Percentiles rank a stretch among this genome's conserved stretches.
These are phyloP conservation scores for Fraxinus ornus DNA, from an alignment of 305 asterid species.

Conservation along the genomic window DNA sequence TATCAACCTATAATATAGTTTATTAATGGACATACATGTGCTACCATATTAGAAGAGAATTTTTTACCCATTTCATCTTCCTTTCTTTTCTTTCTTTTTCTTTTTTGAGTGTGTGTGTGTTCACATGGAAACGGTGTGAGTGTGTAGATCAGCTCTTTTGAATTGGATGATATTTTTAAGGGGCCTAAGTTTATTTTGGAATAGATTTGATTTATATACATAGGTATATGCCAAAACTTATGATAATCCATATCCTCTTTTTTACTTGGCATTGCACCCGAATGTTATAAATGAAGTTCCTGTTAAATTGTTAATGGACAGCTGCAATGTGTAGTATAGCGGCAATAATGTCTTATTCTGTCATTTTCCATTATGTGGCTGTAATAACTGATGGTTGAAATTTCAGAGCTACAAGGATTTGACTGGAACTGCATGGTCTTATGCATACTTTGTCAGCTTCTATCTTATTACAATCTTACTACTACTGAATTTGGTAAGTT, in stretches of 20 bases:
- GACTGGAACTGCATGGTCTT: conserved; percentile 79
- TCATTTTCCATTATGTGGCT: conserved; percentile 1
- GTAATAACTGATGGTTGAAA: conserved; percentile 21
- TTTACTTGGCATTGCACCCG: background rate
- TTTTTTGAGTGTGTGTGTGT: background rate
- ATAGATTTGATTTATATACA: background rate
- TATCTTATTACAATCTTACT: conserved; percentile 77
- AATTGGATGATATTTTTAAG: background rate
- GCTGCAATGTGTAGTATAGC: background rate
- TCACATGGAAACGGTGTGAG: background rate
- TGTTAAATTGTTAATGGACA: background rate
- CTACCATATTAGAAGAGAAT: background rate
- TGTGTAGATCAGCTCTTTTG: conserved; percentile 1
- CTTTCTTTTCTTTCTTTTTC: background rate
- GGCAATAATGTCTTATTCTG: background rate
- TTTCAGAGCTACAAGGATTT: conserved; percentile 87
- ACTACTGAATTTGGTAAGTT: conserved; percentile 85
- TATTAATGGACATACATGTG: background rate
- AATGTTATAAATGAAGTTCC: background rate
- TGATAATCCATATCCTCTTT: background rate
- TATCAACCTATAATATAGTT: background rate
- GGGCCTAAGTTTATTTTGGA: background rate
- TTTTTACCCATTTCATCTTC: background rate
- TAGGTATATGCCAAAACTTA: background rate
- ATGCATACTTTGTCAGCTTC: conserved; percentile 91